Base-by-base conservation (phyloP, 2,329 filamentous ascomycete genomes). In the Pseudohalonectria lignicola region DNA sequence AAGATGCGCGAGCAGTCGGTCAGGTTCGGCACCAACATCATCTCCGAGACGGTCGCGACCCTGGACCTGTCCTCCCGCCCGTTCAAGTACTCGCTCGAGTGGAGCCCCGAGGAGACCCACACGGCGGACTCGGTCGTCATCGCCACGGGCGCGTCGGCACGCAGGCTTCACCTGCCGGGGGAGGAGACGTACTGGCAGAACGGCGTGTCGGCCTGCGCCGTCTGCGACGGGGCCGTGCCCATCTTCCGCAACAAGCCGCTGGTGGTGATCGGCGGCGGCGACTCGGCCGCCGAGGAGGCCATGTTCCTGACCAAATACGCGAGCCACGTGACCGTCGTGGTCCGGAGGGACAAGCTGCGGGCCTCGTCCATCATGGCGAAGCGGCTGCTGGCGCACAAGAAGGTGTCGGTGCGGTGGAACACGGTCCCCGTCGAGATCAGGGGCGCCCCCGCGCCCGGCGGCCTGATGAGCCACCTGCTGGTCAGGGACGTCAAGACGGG, bases 271-370 rank as follows among this genome's bases (percentile, higher is more conserved):
- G 92, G 92, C 46, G 93, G 92, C 46, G 92, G 92, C 53, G 92
- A 98, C 65, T 94, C 86, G 13, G 92, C 92, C 15, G 92, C 93
- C 20, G 93, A 98, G 66, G 92, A 98, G 74, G 87, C 88, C 40
- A 82, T 94, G 51, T 98, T 95, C 69, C 67, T 98, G 50, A 94
- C 92, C 45, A 98, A 96, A 72, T 98, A 96, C 67, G 92, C 83
- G 46, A 86, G 80, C 63, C 86, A 92, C 60, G 90, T 98, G 44
- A 94, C 85, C 16, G 92, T 98, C 5, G 74, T 98, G 26, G 93
- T 98, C 41, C 79, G 92, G 47, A 81, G 76, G 53, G 88, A 94
- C 56, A 76, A 82, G 58, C 74, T 98, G 47, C 78, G 92, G 43
- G 92, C 92, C 32, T 86, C 79, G 63, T 86, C 81, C 65, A 85